Evolutionary conservation across 805 yeast genomes (phyloP).

Genomic region (Kuraishia cidri): DNA sequence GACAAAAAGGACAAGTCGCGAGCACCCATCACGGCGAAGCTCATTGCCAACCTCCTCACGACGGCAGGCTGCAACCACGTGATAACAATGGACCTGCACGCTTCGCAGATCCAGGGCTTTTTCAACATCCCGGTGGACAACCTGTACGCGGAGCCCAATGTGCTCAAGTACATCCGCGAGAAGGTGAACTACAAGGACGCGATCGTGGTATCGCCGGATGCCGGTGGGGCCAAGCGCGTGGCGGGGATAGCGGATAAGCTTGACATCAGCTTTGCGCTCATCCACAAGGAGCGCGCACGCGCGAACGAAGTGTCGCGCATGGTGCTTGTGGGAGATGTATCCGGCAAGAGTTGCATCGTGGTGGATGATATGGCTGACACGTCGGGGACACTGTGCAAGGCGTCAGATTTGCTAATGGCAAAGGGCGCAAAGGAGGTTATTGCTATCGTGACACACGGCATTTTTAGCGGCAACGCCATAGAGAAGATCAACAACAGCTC

Average conservation of each 20-base stretch:
- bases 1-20: constrained; percentile 94
- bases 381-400: constrained; percentile 93
- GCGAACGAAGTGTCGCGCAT: constrained; percentile 93
- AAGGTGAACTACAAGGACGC: constrained; percentile 45
- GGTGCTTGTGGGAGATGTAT: constrained; percentile 95
- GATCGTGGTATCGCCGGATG: constrained; percentile 92
- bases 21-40: constrained; percentile 93
- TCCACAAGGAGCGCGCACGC: constrained; percentile 91
- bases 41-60: constrained; percentile 83
- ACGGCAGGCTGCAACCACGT: constrained; percentile 96
- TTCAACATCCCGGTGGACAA: constrained; percentile 94
- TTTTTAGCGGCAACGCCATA: constrained; percentile 79
- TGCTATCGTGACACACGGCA: constrained; percentile 95
- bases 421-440: constrained; percentile 81
- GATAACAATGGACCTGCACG: constrained; percentile 94
- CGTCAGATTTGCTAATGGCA: constrained; percentile 76
- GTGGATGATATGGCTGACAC: constrained; percentile 99
- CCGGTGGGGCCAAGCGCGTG: constrained; percentile 98
- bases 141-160: constrained; percentile 90
- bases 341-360: constrained; percentile 70
- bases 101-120: constrained; percentile 96
- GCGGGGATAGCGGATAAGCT: constrained; percentile 89
- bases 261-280: constrained; percentile 89
- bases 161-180: constrained; percentile 70
- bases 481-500: constrained; percentile 61